Evolutionary conservation across 192 early-diverging fungal genomes (phyloP).

Genomic region (Coemansia sp.): DNA sequence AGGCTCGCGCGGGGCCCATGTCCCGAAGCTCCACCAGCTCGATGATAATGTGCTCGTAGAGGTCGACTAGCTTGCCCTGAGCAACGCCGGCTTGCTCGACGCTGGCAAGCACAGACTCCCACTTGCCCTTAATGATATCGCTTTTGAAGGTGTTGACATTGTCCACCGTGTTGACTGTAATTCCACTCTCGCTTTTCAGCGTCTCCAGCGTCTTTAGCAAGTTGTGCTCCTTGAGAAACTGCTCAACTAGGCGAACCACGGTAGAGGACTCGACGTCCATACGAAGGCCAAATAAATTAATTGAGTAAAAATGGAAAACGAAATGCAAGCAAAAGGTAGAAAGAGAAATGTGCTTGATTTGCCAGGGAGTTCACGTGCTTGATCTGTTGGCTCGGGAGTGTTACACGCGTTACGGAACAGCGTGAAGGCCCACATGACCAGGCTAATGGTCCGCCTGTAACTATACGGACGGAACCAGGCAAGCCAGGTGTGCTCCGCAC

Average conservation of each 20-base stretch:
- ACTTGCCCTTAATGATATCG: slow-evolving; percentile 76
- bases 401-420: too few relatives aligned
- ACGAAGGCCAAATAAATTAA: background rate
- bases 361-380: background rate
- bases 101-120: slow-evolving; percentile 82
- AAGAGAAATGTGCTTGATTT: background rate
- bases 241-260: slow-evolving; percentile 85
- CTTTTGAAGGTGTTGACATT: slow-evolving; percentile 67
- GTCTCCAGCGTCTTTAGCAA: slow-evolving; percentile 71
- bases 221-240: slow-evolving; percentile 92
- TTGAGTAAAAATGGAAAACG: background rate
- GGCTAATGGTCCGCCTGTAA: too few relatives aligned
- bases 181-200: slow-evolving; percentile 79
- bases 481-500: too few relatives aligned
- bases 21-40: slow-evolving; percentile 87
- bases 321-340: background rate
- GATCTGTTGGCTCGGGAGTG: background rate
- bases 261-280: slow-evolving; percentile 56
- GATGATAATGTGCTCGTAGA: slow-evolving; percentile 89
- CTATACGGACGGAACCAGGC: too few relatives aligned
- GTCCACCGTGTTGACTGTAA: slow-evolving; percentile 85
- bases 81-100: slow-evolving; percentile 67
- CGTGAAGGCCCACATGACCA: too few relatives aligned
- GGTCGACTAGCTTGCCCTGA: slow-evolving; percentile 68
- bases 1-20: slow-evolving; percentile 73